Percentiles rank a stretch among this genome's conserved stretches.
These are phyloP conservation scores for Trichoderma sp. DNA, from an alignment of 2,329 filamentous ascomycete genomes.

Conservation along the genomic window DNA sequence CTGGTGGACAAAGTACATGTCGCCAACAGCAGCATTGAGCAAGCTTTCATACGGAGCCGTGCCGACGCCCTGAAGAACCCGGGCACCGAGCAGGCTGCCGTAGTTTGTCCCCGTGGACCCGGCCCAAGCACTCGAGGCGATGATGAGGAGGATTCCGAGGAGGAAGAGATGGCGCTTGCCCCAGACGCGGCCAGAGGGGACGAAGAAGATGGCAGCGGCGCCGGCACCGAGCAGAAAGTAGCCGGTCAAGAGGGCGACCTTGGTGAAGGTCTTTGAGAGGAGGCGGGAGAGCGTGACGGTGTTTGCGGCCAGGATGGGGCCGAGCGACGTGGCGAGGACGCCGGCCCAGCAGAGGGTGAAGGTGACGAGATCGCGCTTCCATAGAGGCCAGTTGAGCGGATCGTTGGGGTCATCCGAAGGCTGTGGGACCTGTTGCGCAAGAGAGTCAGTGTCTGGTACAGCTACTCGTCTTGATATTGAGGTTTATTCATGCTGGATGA, in stretches of 20 bases:
- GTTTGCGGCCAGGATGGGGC: slow-evolving; percentile 83
- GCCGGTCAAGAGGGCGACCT: slow-evolving; percentile 77
- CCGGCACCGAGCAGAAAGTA: slow-evolving; percentile 84
- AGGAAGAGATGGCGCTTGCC: slow-evolving; percentile 89
- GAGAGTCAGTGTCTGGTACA: background rate
- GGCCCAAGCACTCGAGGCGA: slow-evolving; percentile 74
- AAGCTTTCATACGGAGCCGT: slow-evolving; percentile 86
- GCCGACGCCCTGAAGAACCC: slow-evolving; percentile 82
- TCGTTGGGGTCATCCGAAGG: slow-evolving; percentile 90
- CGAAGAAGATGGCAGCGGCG: slow-evolving; percentile 76
- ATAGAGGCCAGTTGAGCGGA: slow-evolving; percentile 80
- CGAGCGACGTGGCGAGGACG: slow-evolving; percentile 79
- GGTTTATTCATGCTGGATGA: background rate
- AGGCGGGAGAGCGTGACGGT: slow-evolving; percentile 71
- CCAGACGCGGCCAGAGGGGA: slow-evolving; percentile 85
- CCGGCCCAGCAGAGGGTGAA: slow-evolving; percentile 73
- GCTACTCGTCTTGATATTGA: background rate
- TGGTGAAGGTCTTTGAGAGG: slow-evolving; percentile 65
- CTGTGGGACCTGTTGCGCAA: slow-evolving; percentile 59
- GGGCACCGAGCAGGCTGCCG: slow-evolving; percentile 68
- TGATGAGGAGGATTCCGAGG: slow-evolving; percentile 68
- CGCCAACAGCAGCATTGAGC: slow-evolving; percentile 83
- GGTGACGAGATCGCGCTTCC: slow-evolving; percentile 79
- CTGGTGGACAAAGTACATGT: slow-evolving; percentile 85
- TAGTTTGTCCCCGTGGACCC: slow-evolving; percentile 67